Evolutionary conservation across 1,139 yeast species (phyloP), one percentile per base, ranked within the genome.

Genomic region (Pichia sp.): DNA sequence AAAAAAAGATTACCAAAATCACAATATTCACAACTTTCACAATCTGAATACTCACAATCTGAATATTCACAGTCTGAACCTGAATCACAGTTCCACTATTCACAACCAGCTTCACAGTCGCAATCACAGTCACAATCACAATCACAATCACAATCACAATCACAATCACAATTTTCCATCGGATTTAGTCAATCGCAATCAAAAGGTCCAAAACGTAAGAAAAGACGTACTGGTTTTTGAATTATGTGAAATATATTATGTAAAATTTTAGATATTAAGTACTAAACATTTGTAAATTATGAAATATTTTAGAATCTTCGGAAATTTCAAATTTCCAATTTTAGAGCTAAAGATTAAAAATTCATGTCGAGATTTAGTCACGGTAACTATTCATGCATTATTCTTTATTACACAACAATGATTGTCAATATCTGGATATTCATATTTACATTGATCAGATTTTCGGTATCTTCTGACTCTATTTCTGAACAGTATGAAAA

Each of bases 401-500:
- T 7, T 18, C 8, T 34, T 18, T 9, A 34, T 18, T 11, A 1
- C 18, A 4, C 23, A 34, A 9, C 5, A 2, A 34, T 23, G 40
- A 16, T 27, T 20, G 18, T 26, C 13, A 36, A 22, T n/a, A 24
- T 34, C 7, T 47, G 45, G 44, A 13, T 16, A 16, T 24, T 35
- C 11, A 11, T 35, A 0, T 4, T 45, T 3, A 23, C 34, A 4
- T 40, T 40, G 2, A 11, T 24, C 9, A 37, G 44, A 5, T 13
- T 39, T n/a, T 23, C 37, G 9, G 7, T n/a, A 9, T 16, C 43
- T 12, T 41, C 37, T 35, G 47, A 38, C 13, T 26, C 34, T 6
- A 16, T 43, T 20, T 45, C 54, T 20, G 52, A 53, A 13, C 37
- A 64, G 32, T 68, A 65, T 47, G 54, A 64, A n/a, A 45, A 58